phyloP scores from a whole-genome alignment of 257 asterid species.

The Asclepias syriaca region DNA sequence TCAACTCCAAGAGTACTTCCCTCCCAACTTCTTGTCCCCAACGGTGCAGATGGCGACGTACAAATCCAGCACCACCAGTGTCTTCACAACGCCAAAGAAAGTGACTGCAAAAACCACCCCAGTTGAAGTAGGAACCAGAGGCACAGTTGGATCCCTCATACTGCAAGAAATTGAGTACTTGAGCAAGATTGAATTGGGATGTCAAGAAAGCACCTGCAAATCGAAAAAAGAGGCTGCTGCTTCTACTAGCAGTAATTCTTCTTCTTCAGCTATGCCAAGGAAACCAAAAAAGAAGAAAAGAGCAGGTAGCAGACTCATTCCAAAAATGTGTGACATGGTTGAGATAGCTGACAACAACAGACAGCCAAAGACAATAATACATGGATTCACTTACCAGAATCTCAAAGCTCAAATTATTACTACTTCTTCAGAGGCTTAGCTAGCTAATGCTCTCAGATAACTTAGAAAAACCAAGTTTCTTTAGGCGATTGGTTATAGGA shows the following conservation, averaged over 20 bases:
- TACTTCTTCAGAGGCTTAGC: slow-evolving; percentile 27
- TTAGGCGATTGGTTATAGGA: slow-evolving; percentile 47
- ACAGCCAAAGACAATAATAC: slow-evolving; percentile 16
- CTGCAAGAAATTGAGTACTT: slow-evolving; percentile 31
- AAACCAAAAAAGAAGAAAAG: slow-evolving; percentile 39
- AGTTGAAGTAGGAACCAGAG: slow-evolving; percentile 29
- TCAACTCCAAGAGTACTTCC: slow-evolving; percentile 17
- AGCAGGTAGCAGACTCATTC: slow-evolving; percentile 35
- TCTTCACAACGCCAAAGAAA: slow-evolving; percentile 22
- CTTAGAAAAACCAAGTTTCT: slow-evolving; percentile 9
- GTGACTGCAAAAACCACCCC: slow-evolving; percentile 29
- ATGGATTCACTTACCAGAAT: slow-evolving; percentile 33
- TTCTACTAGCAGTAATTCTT: slow-evolving; percentile 18
- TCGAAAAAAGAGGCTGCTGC: slow-evolving; percentile 22
- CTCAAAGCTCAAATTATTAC: slow-evolving; percentile 32
- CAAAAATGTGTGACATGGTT: slow-evolving; percentile 44
- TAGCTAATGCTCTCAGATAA: slow-evolving; percentile 34
- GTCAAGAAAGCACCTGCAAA: slow-evolving; percentile 21
- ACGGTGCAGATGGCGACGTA: slow-evolving; percentile 19
- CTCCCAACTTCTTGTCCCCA: slow-evolving; percentile 23
- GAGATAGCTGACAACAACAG: slow-evolving; percentile 44
- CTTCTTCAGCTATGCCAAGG: slow-evolving; percentile 20
- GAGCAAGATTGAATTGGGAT: slow-evolving; percentile 20
- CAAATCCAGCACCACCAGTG: slow-evolving; percentile 18
- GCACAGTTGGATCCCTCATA: slow-evolving; percentile 40